A percentile compares a stretch with the other conserved stretches of the same genome.
These are phyloP conservation scores for Colletotrichum limetticola DNA, from an alignment of 2,329 filamentous ascomycete genomes.

Conservation along the genomic window DNA sequence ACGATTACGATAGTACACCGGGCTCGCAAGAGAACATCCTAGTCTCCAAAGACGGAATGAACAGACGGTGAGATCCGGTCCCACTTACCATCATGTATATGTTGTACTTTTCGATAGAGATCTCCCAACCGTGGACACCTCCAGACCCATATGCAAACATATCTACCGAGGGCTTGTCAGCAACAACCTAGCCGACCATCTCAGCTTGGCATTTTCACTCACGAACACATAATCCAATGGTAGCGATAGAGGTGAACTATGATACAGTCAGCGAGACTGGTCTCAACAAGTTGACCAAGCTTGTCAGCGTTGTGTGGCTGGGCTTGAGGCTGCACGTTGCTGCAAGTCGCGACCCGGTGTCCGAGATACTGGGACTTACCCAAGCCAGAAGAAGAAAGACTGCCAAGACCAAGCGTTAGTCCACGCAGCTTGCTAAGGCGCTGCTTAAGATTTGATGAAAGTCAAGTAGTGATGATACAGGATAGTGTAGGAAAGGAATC, in stretches of 20 bases:
- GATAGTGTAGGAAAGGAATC: neutral
- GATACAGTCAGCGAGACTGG: neutral
- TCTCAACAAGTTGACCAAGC: neutral
- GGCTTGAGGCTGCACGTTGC: neutral
- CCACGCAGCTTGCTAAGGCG: no score
- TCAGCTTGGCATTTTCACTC: neutral
- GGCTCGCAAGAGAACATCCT: neutral
- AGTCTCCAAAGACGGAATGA: neutral
- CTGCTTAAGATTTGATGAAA: neutral
- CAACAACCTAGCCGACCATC: neutral
- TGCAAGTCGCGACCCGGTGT: neutral
- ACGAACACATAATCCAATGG: conserved; percentile 19
- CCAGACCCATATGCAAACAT: conserved; percentile 41
- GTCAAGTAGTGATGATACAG: neutral
- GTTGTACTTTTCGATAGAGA: conserved; percentile 41
- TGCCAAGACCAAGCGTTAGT: neutral
- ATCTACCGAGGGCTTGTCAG: conserved; percentile 33
- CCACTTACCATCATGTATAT: conserved; percentile 39
- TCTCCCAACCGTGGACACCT: conserved; percentile 46
- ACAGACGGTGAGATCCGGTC: neutral
- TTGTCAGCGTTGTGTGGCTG: neutral
- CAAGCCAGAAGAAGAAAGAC: conserved; percentile 8
- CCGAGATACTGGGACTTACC: neutral
- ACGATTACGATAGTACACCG: neutral
- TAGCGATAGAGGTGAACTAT: conserved; percentile 22